A percentile compares a stretch with the other conserved stretches of the same genome.
Conservation (phyloP, 2,329 filamentous ascomycete species). For the Fusarium verrucosum region DNA sequence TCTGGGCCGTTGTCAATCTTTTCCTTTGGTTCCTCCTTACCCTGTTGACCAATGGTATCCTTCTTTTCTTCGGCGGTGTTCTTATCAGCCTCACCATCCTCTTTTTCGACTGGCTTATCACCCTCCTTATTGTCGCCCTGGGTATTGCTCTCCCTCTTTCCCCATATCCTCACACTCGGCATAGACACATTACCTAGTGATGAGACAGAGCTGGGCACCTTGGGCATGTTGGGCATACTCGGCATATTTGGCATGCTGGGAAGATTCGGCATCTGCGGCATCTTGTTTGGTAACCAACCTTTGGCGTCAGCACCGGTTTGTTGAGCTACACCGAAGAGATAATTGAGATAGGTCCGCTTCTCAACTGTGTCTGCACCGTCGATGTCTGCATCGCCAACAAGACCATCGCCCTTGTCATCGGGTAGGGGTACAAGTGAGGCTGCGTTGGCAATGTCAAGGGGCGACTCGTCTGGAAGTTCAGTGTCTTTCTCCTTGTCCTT, state of each 20-base stretch:
- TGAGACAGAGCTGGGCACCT: constrained; percentile 43
- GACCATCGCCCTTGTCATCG: constrained; percentile 50
- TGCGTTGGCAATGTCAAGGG: constrained; percentile 63
- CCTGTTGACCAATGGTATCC: background rate
- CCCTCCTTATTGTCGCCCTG: background rate
- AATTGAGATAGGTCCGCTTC: constrained; percentile 57
- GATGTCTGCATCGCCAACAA: constrained; percentile 45
- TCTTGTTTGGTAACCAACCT: constrained; percentile 57
- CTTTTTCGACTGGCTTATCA: background rate
- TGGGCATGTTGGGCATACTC: constrained; percentile 45
- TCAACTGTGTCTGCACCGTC: constrained; percentile 49
- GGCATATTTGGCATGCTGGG: constrained; percentile 48
- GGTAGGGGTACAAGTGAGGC: constrained; percentile 61
- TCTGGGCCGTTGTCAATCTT: background rate
- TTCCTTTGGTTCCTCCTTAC: background rate
- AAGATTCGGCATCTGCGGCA: constrained; percentile 49
- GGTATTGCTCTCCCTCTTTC: constrained; percentile 34
- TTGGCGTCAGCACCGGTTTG: constrained; percentile 57
- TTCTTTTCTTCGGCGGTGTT: background rate
- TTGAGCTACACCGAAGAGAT: constrained; percentile 60
- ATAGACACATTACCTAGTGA: constrained; percentile 47
- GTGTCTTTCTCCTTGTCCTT: constrained; percentile 15
- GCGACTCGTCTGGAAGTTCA: constrained; percentile 50
- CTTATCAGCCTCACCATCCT: background rate
- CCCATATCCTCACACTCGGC: constrained; percentile 47